Conservation (phyloP, 2,329 filamentous ascomycete genomes). For the Ophioceras dolichostomum region DNA sequence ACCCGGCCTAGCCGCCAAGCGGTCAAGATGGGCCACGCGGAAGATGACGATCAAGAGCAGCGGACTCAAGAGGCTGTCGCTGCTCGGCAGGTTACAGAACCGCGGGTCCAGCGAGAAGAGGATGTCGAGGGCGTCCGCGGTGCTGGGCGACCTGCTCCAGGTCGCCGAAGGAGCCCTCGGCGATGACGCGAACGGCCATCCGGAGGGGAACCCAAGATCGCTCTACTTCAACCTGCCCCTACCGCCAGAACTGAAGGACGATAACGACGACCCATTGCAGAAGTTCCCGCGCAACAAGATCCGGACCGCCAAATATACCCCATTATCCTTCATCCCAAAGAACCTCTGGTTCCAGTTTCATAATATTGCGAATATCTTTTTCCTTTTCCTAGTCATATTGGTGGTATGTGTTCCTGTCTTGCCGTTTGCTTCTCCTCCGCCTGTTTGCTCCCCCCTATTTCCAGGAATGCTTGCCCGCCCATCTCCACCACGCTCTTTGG, state of each 20-base stretch:
- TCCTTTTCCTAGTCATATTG: slow-evolving; percentile 90
- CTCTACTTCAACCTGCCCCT: slow-evolving; percentile 83
- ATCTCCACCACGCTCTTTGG: too few species aligned
- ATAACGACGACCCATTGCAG: slow-evolving; percentile 61
- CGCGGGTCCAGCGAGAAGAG: slow-evolving; percentile 61
- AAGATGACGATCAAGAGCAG: slow-evolving; percentile 67
- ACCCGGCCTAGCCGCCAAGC: slow-evolving; percentile 54
- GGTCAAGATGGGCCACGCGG: slow-evolving; percentile 94
- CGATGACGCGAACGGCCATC: slow-evolving; percentile 24
- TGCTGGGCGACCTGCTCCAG: slow-evolving; percentile 8
- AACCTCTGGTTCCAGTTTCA: slow-evolving; percentile 98
- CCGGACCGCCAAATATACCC: slow-evolving; percentile 92
- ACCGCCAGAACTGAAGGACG: slow-evolving; percentile 62
- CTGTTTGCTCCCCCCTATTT: too few species aligned
- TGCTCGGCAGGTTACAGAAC: slow-evolving; percentile 65
- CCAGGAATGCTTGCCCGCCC: too few species aligned
- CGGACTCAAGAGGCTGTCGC: slow-evolving; percentile 66
- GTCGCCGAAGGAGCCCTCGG: slow-evolving; percentile 11
- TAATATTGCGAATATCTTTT: slow-evolving; percentile 97
- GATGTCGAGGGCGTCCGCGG: slow-evolving; percentile 30
- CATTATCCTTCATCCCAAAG: slow-evolving; percentile 88
- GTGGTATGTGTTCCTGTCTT: slow-evolving; percentile 50
- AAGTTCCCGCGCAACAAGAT: slow-evolving; percentile 89
- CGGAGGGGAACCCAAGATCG: slow-evolving; percentile 40
- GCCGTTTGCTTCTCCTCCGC: not conserved